Evolutionary conservation across 2,329 filamentous ascomycete genomes (phyloP), one percentile per base, ranked within the genome.

Genomic region (Fusarium subglutinans): DNA sequence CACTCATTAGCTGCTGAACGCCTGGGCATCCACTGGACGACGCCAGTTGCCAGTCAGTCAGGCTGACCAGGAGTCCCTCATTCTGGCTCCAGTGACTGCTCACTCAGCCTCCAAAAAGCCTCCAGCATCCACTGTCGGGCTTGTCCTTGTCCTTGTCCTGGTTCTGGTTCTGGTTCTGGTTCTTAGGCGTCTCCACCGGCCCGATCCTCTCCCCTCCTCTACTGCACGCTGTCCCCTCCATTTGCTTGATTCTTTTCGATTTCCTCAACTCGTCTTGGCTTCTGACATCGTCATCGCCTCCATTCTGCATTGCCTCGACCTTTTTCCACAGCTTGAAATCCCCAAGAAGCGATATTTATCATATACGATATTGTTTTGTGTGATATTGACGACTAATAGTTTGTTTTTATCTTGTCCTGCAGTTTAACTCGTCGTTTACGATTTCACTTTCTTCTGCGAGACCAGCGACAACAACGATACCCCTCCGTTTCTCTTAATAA

Each of bases 211-310:
- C 70, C 55, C 72, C 74, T 73, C 72, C 58, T 73, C 73, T 69
- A 63, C 56, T 68, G 71, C 64, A 64, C 58, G 63, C 48, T 65
- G 63, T 62, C 75, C 68, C 73, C 68, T 77, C 75, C 70, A 76
- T 73, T 60, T 73, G 65, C 68, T 69, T 77, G 74, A 72, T 78
- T 72, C 66, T 75, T 76, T 74, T 76, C 63, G 56, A 74, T 63
- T 68, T 75, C 69, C 68, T 74, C 70, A 68, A 73, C 63, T 69
- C 61, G 63, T 66, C 66, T 70, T 76, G 69, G 66, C 67, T 69
- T 63, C 65, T 64, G 65, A 62, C 70, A 69, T 78, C 74, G 76
- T 78, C 74, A 76, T 78, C 73, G 58, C 66, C 60, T 72, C 66
- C 59, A 60, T 72, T 64, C 72, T 69, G 53, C 37, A 40, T 72